Evolutionary conservation across 352 stramenopile species (phyloP).

Genomic region (Globisporangium solare): DNA sequence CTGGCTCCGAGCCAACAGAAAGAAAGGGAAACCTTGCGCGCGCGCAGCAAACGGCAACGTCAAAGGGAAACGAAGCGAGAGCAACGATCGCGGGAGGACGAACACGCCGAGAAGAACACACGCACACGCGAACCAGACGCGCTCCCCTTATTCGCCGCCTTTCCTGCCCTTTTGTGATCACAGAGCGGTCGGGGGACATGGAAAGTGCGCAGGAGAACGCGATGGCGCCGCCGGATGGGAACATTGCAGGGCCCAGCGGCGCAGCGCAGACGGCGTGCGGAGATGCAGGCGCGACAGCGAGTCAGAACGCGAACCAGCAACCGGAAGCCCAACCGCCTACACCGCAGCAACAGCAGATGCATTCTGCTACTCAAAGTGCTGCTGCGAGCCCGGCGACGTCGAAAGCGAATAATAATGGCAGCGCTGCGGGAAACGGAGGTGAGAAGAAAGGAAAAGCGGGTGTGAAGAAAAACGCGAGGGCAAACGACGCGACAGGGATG

Average conservation of each 20-base stretch:
- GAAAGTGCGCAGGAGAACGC: not conserved
- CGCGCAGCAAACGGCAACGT: too few relatives aligned
- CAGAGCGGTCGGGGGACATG: not conserved
- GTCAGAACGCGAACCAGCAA: conserved; percentile 4
- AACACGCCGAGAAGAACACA: too few relatives aligned
- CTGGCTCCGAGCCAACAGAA: not conserved
- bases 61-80: not conserved
- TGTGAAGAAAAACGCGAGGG: conserved; percentile 24
- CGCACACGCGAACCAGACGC: too few relatives aligned
- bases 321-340: conserved; percentile 1
- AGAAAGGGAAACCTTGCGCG: not conserved
- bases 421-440: not conserved
- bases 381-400: not conserved
- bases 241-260: not conserved
- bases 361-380: not conserved
- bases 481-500: conserved; percentile 3
- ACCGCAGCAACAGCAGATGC: conserved; percentile 2
- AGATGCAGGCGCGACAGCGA: not conserved
- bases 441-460: not conserved
- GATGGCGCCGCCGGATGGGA: not conserved
- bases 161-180: not conserved
- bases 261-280: not conserved
- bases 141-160: not conserved
- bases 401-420: not conserved
- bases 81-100: too few relatives aligned